Conservation (phyloP, 768 basidiomycete species). For the Hortiboletus campestris region DNA sequence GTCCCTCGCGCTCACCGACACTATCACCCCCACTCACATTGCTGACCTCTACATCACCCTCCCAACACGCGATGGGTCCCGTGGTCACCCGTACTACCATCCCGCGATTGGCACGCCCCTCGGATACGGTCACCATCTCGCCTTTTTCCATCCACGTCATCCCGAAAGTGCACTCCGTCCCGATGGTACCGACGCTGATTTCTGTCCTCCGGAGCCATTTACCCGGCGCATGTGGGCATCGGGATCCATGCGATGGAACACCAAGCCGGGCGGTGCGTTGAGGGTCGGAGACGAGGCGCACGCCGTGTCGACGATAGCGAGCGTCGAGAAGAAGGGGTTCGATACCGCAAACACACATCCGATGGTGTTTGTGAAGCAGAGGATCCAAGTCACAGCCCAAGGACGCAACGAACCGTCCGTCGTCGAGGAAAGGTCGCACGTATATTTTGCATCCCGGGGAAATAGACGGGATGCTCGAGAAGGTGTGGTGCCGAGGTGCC, state of each 20-base stretch:
- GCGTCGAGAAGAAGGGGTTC: constrained; percentile 64
- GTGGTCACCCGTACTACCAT: constrained; percentile 36
- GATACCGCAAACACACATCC: constrained; percentile 48
- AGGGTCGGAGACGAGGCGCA: constrained; percentile 51
- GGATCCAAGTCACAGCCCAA: constrained; percentile 48
- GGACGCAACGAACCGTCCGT: constrained; percentile 47
- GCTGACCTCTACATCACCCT: constrained; percentile 66
- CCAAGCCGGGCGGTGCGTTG: constrained; percentile 38
- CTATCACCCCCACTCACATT: constrained; percentile 54
- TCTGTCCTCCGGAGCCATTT: constrained; percentile 72
- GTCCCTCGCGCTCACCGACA: constrained; percentile 45
- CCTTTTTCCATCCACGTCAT: constrained; percentile 68
- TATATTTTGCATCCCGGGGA: constrained; percentile 47
- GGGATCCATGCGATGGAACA: constrained; percentile 64
- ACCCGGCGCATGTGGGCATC: constrained; percentile 82
- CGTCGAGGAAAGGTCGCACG: constrained; percentile 65
- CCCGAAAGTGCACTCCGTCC: constrained; percentile 54
- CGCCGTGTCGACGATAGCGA: constrained; percentile 47
- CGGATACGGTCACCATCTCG: constrained; percentile 66
- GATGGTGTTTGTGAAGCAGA: constrained; percentile 75
- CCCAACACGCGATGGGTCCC: constrained; percentile 67
- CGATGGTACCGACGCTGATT: constrained; percentile 74
- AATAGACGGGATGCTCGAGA: constrained; percentile 36
- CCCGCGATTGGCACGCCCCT: constrained; percentile 45
- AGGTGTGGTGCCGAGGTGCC: constrained; percentile 35